Percentiles rank a stretch among this genome's conserved stretches.
Conservation (phyloP, 352 stramenopile species). For the Pythium rhizo-oryzae region DNA sequence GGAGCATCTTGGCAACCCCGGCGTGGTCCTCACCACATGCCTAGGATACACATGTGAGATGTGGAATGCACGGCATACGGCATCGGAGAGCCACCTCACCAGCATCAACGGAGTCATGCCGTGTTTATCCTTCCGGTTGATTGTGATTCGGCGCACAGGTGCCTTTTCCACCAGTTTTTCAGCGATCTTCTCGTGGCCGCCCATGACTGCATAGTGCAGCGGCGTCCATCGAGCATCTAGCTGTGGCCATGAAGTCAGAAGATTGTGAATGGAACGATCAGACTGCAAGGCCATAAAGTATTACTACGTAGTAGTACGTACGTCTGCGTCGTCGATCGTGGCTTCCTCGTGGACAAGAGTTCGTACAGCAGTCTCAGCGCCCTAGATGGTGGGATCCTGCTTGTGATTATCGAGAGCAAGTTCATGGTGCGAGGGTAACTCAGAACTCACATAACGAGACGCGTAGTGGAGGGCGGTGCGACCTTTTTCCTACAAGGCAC, state of each 20-base stretch:
- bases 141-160: constrained; percentile 72
- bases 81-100: constrained; percentile 27
- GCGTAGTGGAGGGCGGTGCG: constrained; percentile 76
- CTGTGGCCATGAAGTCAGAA: constrained; percentile 24
- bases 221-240: constrained; percentile 83
- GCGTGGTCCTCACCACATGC: constrained; percentile 76
- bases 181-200: constrained; percentile 58
- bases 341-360: constrained; percentile 73
- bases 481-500: constrained; percentile 60
- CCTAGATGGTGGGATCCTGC: constrained; percentile 28
- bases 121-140: constrained; percentile 83
- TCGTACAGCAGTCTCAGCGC: constrained; percentile 50
- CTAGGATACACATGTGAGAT: constrained; percentile 28
- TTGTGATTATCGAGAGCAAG: not conserved
- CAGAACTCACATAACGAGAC: constrained; percentile 55
- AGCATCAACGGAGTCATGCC: constrained; percentile 82
- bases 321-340: constrained; percentile 78
- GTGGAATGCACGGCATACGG: not conserved
- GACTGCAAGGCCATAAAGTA: not conserved
- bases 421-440: not conserved
- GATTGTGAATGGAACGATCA: not conserved
- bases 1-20: constrained; percentile 51
- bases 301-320: constrained; percentile 29
- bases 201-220: constrained; percentile 80
- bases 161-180: constrained; percentile 65